phyloP scores from a whole-genome alignment of 345 rosid species.

The Zanthoxylum bungeanum region DNA sequence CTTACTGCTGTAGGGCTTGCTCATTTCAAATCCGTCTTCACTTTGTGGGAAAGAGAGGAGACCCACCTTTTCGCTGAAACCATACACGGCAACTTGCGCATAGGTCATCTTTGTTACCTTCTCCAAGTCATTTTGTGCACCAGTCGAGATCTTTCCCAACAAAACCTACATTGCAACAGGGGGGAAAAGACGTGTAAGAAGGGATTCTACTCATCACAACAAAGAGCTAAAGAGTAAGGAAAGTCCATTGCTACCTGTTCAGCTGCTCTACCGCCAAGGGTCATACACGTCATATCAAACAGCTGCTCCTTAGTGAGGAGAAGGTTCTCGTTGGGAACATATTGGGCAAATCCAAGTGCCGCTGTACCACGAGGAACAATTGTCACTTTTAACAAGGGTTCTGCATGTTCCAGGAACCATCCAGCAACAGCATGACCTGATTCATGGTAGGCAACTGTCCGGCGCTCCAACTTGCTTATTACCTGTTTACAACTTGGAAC shows the following conservation, averaged over 20 bases:
- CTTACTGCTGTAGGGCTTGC: slow-evolving; percentile 88
- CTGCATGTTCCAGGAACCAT: slow-evolving; percentile 97
- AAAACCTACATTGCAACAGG: slow-evolving; percentile 44
- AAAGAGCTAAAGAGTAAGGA: background rate
- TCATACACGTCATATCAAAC: slow-evolving; percentile 95
- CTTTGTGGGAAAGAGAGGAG: slow-evolving; percentile 89
- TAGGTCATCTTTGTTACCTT: slow-evolving; percentile 95
- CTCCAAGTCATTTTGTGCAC: slow-evolving; percentile 94
- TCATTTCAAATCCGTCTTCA: slow-evolving; percentile 68
- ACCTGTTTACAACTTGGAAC: slow-evolving; percentile 39
- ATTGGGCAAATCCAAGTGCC: slow-evolving; percentile 94
- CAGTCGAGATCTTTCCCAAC: slow-evolving; percentile 86
- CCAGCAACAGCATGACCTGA: slow-evolving; percentile 95
- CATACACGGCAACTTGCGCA: slow-evolving; percentile 94
- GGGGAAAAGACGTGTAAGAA: background rate
- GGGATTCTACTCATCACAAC: background rate
- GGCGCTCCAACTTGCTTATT: slow-evolving; percentile 85
- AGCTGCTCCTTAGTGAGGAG: slow-evolving; percentile 96
- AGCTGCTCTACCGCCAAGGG: slow-evolving; percentile 97
- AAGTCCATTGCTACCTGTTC: slow-evolving; percentile 59
- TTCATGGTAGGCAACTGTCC: slow-evolving; percentile 94
- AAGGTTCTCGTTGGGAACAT: slow-evolving; percentile 93
- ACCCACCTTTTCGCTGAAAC: slow-evolving; percentile 95
- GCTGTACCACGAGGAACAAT: slow-evolving; percentile 98
- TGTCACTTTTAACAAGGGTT: slow-evolving; percentile 93